Evolutionary conservation across 2,329 filamentous ascomycete species (phyloP), one percentile per base, ranked within the genome.

Genomic region (Clonostachys rhizophaga): DNA sequence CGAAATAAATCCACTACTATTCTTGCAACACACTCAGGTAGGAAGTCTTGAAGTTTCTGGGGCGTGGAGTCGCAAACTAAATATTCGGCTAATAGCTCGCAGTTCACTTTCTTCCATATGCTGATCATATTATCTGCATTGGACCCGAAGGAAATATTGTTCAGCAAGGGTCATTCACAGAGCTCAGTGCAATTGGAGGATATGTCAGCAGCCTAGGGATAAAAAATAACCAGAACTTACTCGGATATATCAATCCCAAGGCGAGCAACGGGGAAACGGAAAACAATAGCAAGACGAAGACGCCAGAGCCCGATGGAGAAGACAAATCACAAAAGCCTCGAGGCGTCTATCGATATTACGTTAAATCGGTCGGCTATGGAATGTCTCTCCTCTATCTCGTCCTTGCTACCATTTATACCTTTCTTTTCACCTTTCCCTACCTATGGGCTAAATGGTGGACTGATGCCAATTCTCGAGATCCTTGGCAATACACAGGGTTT

Each of bases 81-180:
- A 56, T 61, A 2, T 17, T 54, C 61, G 14, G 69, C 68, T 34
- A 65, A 71, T 8, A 47, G 65, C 6, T 66, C 60, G 1, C 54
- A 61, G 17, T 60, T 57, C 57, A 63, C 30, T 52, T 54, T 4
- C 53, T 76, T 1, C 66, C 70, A 0, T 56, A 59, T 1, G 69
- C 72, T 3, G 66, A 76, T 41, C 64, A 70, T 36, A 65, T 78
- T 8, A 63, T 77, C 45, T 68, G 65, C 0, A 62, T 79, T 1
- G 63, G 64, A 2, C 50, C 51, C 10, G 58, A 66, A 3, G 71
- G 72, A 0, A 61, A 53, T 2, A 54, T 76, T 14, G 49, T 67
- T 2, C 71, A 76, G 33, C 68, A 76, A 47, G 62, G 62, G 4
- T 61, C 54, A 0, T 76, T 71, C 41, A 44, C 58, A 6, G 53